Evolutionary conservation across 495 filamentous ascomycete species (phyloP).

Genomic region (Penicillium herquei): DNA sequence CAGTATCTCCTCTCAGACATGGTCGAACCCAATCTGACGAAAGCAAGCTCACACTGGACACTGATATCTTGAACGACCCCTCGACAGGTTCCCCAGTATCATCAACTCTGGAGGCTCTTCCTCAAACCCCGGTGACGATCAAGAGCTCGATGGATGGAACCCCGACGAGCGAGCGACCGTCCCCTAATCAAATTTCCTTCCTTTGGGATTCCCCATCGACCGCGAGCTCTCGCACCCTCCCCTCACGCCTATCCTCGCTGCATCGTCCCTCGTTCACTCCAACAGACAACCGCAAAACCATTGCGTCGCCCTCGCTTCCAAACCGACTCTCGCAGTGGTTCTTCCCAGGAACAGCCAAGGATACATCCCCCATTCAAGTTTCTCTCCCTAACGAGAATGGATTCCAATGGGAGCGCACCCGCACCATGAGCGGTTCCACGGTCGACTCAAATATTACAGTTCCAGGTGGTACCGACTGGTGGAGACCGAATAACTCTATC

Average conservation of each 20-base stretch:
- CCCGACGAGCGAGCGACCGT: background rate
- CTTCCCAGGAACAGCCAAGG: slow-evolving; percentile 14
- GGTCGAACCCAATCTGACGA: slow-evolving; percentile 14
- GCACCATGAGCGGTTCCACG: slow-evolving; percentile 43
- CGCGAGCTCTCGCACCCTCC: slow-evolving; percentile 21
- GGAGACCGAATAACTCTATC: slow-evolving; percentile 26
- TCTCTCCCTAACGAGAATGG: slow-evolving; percentile 19
- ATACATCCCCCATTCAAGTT: slow-evolving; percentile 12
- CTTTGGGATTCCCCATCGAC: slow-evolving; percentile 14
- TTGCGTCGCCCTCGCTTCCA: slow-evolving; percentile 20
- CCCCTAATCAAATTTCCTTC: slow-evolving; percentile 1
- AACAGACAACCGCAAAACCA: slow-evolving; percentile 22
- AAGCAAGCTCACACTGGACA: slow-evolving; percentile 10
- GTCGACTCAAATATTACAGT: slow-evolving; percentile 28
- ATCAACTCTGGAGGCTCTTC: slow-evolving; percentile 1
- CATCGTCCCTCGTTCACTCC: slow-evolving; percentile 17
- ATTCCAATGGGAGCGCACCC: slow-evolving; percentile 34
- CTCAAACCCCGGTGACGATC: background rate
- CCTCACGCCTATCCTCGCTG: slow-evolving; percentile 20
- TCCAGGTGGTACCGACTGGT: slow-evolving; percentile 10
- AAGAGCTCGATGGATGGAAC: background rate
- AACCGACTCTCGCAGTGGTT: slow-evolving; percentile 38
- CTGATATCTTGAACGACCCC: background rate
- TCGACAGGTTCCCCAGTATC: background rate
- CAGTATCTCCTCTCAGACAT: slow-evolving; percentile 10